Evolutionary conservation across 2,329 filamentous ascomycete genomes (phyloP).

Genomic region (Annulohypoxylon truncatum): DNA sequence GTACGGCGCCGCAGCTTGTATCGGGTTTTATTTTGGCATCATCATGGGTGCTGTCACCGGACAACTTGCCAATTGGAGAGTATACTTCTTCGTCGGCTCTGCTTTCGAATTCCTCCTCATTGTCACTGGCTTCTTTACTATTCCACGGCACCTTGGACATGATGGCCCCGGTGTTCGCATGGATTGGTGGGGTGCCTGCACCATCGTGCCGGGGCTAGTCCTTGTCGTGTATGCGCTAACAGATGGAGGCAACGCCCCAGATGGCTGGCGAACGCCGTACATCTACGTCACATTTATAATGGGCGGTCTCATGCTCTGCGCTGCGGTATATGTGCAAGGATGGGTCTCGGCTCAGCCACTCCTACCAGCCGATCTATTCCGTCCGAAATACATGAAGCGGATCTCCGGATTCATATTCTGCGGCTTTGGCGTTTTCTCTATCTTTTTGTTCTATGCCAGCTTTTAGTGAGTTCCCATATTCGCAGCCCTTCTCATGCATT

Average conservation of each 20-base stretch:
- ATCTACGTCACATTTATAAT: constrained; percentile 73
- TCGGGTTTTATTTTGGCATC: constrained; percentile 71
- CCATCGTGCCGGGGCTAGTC: constrained; percentile 73
- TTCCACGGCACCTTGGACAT: constrained; percentile 47
- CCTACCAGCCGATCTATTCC: constrained; percentile 76
- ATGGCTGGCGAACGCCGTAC: constrained; percentile 79
- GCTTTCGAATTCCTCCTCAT: constrained; percentile 49
- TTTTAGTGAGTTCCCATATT: constrained; percentile 47
- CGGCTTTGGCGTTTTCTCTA: constrained; percentile 74
- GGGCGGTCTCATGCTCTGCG: constrained; percentile 69
- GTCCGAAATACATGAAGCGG: constrained; percentile 74
- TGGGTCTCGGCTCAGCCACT: constrained; percentile 76
- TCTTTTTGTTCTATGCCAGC: constrained; percentile 77
- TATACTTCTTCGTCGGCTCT: constrained; percentile 76
- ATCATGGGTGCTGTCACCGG: constrained; percentile 72
- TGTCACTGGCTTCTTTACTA: constrained; percentile 43
- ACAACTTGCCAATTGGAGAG: constrained; percentile 70
- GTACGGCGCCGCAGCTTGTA: constrained; percentile 65
- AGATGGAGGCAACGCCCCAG: constrained; percentile 74
- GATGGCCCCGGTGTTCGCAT: constrained; percentile 62
- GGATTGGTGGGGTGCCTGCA: constrained; percentile 74
- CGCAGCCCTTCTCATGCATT: background rate
- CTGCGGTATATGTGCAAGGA: constrained; percentile 76
- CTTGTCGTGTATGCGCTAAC: constrained; percentile 82
- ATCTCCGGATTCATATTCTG: constrained; percentile 71